Evolutionary conservation across 805 yeast species (phyloP).

Genomic region (Nakazawaea molendinolei): DNA sequence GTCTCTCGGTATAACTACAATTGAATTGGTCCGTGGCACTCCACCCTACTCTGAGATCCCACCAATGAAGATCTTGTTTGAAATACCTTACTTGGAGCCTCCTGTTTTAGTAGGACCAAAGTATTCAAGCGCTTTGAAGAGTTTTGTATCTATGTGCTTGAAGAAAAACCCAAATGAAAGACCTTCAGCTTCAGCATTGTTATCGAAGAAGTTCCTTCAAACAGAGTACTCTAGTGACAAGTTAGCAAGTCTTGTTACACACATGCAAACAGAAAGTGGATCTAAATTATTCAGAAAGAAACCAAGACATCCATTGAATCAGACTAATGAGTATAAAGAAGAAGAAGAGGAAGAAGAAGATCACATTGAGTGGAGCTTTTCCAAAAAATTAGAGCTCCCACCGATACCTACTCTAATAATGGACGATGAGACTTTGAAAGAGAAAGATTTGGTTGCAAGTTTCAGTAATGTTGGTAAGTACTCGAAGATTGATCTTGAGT

Average conservation of each 20-base stretch:
- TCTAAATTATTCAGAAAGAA: slow-evolving; percentile 21
- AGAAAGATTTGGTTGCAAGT: too few species aligned
- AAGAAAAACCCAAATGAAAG: slow-evolving; percentile 58
- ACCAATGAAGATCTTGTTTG: slow-evolving; percentile 71
- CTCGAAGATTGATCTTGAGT: not conserved
- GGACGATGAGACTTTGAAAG: not conserved
- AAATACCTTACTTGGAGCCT: slow-evolving; percentile 59
- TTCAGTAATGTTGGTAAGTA: too few species aligned
- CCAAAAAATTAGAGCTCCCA: slow-evolving; percentile 11
- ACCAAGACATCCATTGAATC: slow-evolving; percentile 32
- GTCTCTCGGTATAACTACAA: slow-evolving; percentile 91
- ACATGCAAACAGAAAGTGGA: slow-evolving; percentile 26
- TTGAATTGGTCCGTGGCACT: slow-evolving; percentile 74
- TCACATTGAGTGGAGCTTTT: slow-evolving; percentile 8
- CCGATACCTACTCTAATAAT: slow-evolving; percentile 18
- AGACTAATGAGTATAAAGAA: too few species aligned
- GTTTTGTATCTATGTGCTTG: slow-evolving; percentile 61
- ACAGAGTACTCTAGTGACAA: too few species aligned
- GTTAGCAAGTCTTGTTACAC: too few species aligned
- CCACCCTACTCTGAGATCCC: slow-evolving; percentile 74
- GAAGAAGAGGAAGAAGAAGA: slow-evolving; percentile 17
- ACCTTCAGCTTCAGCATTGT: slow-evolving; percentile 52
- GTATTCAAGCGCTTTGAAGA: slow-evolving; percentile 37
- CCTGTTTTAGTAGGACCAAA: slow-evolving; percentile 45
- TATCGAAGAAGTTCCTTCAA: too few species aligned